Percentiles rank a stretch among this genome's conserved stretches.
These are phyloP conservation scores for Parachlorella kessleri DNA, from an alignment of 139 green algal genomes.

Conservation along the genomic window DNA sequence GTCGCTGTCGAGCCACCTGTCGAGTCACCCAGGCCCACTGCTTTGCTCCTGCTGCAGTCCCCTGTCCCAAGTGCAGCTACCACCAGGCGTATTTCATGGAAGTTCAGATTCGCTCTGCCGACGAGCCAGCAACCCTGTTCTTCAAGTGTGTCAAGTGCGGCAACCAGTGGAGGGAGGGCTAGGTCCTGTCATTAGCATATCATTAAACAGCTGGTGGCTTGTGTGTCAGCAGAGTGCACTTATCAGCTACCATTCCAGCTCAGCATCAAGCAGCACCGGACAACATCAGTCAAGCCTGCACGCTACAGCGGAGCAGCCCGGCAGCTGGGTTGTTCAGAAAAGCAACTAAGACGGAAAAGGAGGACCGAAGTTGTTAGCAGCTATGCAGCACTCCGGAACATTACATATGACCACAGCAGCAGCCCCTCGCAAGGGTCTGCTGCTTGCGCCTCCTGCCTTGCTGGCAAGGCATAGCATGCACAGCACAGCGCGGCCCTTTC, in stretches of 20 bases:
- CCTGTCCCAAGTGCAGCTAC: slow-evolving; percentile 81
- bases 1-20: too few species aligned
- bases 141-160: slow-evolving; percentile 85
- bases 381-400: neutral
- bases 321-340: neutral
- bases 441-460: too few species aligned
- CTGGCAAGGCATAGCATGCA: neutral
- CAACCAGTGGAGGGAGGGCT: slow-evolving; percentile 73
- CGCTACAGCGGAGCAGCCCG: neutral
- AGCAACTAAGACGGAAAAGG: neutral
- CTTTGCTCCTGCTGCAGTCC: slow-evolving; percentile 38
- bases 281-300: neutral
- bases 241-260: too few species aligned
- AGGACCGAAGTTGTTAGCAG: too few species aligned
- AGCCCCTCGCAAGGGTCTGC: neutral
- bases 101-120: slow-evolving; percentile 92
- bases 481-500: neutral
- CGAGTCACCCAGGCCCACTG: neutral
- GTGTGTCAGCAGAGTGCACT: too few species aligned
- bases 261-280: neutral
- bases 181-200: too few species aligned
- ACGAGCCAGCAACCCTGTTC: slow-evolving; percentile 94
- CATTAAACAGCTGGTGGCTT: too few species aligned
- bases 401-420: neutral
- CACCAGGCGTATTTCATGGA: slow-evolving; percentile 91